A percentile compares a stretch with the other conserved stretches of the same genome.
These are phyloP conservation scores for Metarhizium album DNA, from an alignment of 2,329 filamentous ascomycete genomes.

Conservation along the genomic window DNA sequence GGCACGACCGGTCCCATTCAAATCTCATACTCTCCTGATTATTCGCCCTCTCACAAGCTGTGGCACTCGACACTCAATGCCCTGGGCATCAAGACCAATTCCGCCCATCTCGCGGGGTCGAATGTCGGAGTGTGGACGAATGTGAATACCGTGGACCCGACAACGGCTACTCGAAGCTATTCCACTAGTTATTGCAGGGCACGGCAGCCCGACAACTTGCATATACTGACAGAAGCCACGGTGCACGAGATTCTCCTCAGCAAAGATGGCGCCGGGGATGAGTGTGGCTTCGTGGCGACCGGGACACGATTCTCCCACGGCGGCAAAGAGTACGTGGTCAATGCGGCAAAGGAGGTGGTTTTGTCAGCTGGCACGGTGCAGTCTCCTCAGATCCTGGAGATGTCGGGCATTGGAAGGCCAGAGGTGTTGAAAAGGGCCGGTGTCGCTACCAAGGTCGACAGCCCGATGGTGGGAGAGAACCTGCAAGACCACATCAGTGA, in stretches of 20 bases:
- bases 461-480: constrained; percentile 37
- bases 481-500: constrained; percentile 34
- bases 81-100: constrained; percentile 28
- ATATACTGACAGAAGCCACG: constrained; percentile 20
- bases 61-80: constrained; percentile 37
- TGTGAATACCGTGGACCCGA: constrained; percentile 36
- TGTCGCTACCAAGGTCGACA: constrained; percentile 27
- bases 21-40: constrained; percentile 32
- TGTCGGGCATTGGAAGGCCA: constrained; percentile 46
- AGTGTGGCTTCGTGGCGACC: constrained; percentile 14
- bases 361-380: constrained; percentile 46
- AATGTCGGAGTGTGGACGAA: constrained; percentile 39
- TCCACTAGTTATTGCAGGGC: constrained; percentile 31
- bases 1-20: constrained; percentile 37
- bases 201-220: constrained; percentile 30
- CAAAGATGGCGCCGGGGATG: constrained; percentile 7
- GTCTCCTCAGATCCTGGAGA: constrained; percentile 48
- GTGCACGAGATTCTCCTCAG: constrained; percentile 18
- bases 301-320: constrained; percentile 24
- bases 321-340: constrained; percentile 25
- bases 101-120: constrained; percentile 37
- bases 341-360: constrained; percentile 41
- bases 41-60: constrained; percentile 28
- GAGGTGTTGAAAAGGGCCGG: constrained; percentile 25
- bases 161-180: constrained; percentile 36